Evolutionary conservation across 306 rosid genomes (phyloP).

Genomic region (Sesbania bispinosa): DNA sequence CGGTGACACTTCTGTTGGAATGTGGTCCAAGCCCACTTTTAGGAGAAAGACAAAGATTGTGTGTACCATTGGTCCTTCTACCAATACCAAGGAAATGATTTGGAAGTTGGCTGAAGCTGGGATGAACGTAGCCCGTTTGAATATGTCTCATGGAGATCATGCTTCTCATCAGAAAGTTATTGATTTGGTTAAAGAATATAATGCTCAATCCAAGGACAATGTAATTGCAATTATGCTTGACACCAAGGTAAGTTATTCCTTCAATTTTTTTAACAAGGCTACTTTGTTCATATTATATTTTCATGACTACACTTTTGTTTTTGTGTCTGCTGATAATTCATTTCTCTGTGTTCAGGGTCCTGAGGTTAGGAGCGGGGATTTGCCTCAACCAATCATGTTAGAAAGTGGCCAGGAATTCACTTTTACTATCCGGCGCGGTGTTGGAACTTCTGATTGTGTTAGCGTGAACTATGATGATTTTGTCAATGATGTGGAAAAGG

Average conservation of each 20-base stretch:
- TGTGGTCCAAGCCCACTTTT: conserved; percentile 85
- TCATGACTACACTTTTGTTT: neutral
- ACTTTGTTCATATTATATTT: neutral
- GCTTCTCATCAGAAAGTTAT: conserved; percentile 95
- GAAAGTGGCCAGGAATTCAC: conserved; percentile 77
- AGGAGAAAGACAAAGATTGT: conserved; percentile 96
- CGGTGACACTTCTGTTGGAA: conserved; percentile 54
- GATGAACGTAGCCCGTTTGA: conserved; percentile 94
- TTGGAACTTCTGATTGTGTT: conserved; percentile 74
- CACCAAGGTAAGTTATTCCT: conserved; percentile 58
- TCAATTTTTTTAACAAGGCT: neutral
- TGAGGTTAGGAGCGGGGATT: conserved; percentile 95
- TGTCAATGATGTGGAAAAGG: conserved; percentile 83
- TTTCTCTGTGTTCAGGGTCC: conserved; percentile 61
- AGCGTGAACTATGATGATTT: conserved; percentile 95
- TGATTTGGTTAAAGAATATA: conserved; percentile 91
- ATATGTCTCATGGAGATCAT: conserved; percentile 98
- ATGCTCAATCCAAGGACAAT: conserved; percentile 69
- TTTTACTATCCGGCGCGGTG: conserved; percentile 79
- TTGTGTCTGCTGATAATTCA: neutral
- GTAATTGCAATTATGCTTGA: conserved; percentile 94
- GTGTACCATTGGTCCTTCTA: conserved; percentile 96
- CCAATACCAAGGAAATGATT: conserved; percentile 86
- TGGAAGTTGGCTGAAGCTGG: conserved; percentile 99
- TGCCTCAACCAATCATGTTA: conserved; percentile 72